Base-by-base conservation (phyloP, 208 protist genomes). In the Eutreptiella sp. region DNA sequence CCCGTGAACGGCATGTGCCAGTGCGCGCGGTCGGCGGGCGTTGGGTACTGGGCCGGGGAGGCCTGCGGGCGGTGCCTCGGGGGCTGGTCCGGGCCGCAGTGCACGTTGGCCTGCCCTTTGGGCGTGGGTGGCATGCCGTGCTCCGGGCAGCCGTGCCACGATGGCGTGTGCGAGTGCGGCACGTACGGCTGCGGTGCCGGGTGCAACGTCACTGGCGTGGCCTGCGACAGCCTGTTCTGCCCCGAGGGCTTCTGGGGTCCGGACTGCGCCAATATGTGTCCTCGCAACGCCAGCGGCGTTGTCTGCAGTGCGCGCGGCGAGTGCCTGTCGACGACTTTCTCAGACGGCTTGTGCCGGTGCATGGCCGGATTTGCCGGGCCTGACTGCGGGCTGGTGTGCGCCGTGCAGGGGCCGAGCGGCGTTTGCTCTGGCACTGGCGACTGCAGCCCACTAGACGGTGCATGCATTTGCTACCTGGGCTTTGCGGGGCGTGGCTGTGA, bases 1-100 rank as follows among this genome's bases (percentile, higher is more conserved):
- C 5, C 4, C 19, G 28, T 58, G 11, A 66, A 63, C 58, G 59
- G 59, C 23, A 63, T 7, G 7, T 57, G 50, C 39, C n/a, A 16
- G 9, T 57, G 50, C 50, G 16, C 11, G 11, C n/a, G 11, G 50
- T n/a, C 9, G 9, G 50, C n/a, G 50, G 39, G n/a, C 31, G 11
- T 16, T 9, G 50, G 50, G 19, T 57, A 23, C 50, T 57, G 50
- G 50, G 34, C 31, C 16, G 34, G 34, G 16, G 16, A 9, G 16
- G 39, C n/a, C 5, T 57, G 50, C 50, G 14, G 7, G 7, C 11
- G 14, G 21, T 62, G 54, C 24, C 46, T 9, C 11, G 53, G n/a
- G 24, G 53, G 53, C 9, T 62, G n/a, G 21, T 57, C 31, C 31
- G 50, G 50, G n/a, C n/a, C 26, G 14, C 14, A 42, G 50, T 57